Percentiles rank a stretch among this genome's conserved stretches.
phyloP scores from a whole-genome alignment of 108 stramenopile species.

The Cyclostephanos tholiformis region DNA sequence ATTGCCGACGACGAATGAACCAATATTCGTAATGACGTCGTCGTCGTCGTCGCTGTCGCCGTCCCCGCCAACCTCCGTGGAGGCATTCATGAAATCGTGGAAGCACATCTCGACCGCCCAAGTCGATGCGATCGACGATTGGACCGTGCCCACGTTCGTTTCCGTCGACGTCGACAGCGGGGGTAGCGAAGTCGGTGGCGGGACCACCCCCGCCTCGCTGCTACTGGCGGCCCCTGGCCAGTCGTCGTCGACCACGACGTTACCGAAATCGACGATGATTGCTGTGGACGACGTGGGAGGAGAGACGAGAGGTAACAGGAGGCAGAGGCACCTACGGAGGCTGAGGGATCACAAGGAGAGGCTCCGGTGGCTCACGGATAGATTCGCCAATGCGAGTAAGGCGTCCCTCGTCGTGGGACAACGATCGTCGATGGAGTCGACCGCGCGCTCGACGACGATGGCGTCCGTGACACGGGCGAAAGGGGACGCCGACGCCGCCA shows the following conservation, averaged over 20 bases:
- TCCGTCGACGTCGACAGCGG: neutral
- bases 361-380: neutral
- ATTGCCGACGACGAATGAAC: neutral
- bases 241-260: neutral
- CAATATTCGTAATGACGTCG: neutral
- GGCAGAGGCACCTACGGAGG: neutral
- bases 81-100: neutral
- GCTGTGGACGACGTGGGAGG: neutral
- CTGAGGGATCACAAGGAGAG: neutral
- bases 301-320: no score
- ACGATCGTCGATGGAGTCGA: neutral
- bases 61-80: neutral
- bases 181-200: no score
- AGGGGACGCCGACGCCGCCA: neutral
- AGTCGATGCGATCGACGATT: neutral
- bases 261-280: neutral
- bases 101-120: neutral
- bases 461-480: neutral
- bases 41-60: neutral
- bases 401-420: neutral
- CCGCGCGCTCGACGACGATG: neutral
- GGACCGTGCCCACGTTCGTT: neutral
- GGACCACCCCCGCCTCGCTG: no score
- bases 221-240: neutral
- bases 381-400: neutral